Conservation (phyloP, 306 rosid species). For the Malus asiatica region DNA sequence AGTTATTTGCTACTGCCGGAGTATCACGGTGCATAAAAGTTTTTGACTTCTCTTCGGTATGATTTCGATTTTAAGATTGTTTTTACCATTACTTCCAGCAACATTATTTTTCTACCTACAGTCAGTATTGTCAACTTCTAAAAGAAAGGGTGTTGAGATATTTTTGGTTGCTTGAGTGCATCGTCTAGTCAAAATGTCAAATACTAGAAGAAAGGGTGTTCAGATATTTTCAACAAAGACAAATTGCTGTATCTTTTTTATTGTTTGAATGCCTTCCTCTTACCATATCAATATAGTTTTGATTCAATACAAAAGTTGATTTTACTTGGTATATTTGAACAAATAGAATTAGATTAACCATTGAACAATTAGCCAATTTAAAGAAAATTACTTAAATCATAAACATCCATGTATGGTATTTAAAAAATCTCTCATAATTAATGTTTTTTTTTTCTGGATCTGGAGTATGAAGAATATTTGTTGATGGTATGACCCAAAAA, state of each 20-base stretch:
- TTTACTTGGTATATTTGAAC: not conserved
- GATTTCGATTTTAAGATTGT: slow-evolving; percentile 16
- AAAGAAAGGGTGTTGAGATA: not conserved
- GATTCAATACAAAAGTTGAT: not conserved
- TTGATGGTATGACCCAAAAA: not conserved
- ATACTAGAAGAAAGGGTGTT: not conserved
- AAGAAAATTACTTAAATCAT: not conserved
- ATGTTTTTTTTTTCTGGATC: not conserved
- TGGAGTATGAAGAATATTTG: not conserved
- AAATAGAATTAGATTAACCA: not conserved
- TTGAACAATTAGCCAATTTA: not conserved
- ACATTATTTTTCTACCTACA: not conserved
- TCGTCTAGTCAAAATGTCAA: not conserved
- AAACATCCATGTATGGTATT: not conserved
- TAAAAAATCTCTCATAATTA: not conserved
- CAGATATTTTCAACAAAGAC: not conserved
- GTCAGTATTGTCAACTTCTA: not conserved
- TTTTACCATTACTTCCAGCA: not conserved
- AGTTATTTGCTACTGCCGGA: slow-evolving; percentile 95
- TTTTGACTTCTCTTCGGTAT: slow-evolving; percentile 85
- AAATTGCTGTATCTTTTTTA: not conserved
- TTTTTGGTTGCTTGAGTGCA: not conserved
- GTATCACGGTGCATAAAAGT: slow-evolving; percentile 94
- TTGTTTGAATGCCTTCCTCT: not conserved
- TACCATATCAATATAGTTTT: not conserved